phyloP scores from a whole-genome alignment of 1,139 yeast species.

The Zygosaccharomyces pseudobailii region DNA sequence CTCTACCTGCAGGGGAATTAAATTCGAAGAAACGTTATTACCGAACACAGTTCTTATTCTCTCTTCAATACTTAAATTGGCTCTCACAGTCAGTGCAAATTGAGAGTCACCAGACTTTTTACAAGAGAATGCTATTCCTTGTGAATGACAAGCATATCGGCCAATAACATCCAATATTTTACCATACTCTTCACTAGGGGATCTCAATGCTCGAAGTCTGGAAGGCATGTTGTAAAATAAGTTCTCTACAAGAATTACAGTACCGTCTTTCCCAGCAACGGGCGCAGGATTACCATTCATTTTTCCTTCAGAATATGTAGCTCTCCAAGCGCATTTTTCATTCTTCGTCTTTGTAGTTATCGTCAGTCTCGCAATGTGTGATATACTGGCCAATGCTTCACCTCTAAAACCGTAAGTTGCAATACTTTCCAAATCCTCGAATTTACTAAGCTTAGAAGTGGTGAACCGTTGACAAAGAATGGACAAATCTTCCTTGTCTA shows the following conservation, averaged over 20 bases:
- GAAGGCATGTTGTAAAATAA: constrained; percentile 86
- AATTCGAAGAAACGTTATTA: constrained; percentile 58
- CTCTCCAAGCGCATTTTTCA: constrained; percentile 64
- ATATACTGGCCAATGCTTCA: constrained; percentile 70
- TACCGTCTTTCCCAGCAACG: constrained; percentile 83
- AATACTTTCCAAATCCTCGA: constrained; percentile 48
- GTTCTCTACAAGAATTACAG: constrained; percentile 81
- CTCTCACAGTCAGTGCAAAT: constrained; percentile 53
- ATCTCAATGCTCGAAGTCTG: constrained; percentile 59
- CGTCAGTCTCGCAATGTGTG: constrained; percentile 61
- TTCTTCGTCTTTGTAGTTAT: constrained; percentile 68
- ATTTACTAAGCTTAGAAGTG: constrained; percentile 59
- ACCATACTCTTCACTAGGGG: constrained; percentile 69
- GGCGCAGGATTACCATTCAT: constrained; percentile 58
- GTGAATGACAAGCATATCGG: constrained; percentile 73
- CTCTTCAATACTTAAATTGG: constrained; percentile 48
- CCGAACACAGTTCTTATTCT: constrained; percentile 75
- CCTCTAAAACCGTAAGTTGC: constrained; percentile 77
- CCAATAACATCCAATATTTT: constrained; percentile 80
- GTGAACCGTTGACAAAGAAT: constrained; percentile 61
- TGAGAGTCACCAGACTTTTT: constrained; percentile 68
- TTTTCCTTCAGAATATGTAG: constrained; percentile 60
- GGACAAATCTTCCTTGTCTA: constrained; percentile 52
- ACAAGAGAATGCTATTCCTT: constrained; percentile 68
- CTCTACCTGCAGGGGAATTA: constrained; percentile 44